A percentile compares a stretch with the other conserved stretches of the same genome.
Conservation (phyloP, 495 filamentous ascomycete genomes). For the Copromyces sp. region DNA sequence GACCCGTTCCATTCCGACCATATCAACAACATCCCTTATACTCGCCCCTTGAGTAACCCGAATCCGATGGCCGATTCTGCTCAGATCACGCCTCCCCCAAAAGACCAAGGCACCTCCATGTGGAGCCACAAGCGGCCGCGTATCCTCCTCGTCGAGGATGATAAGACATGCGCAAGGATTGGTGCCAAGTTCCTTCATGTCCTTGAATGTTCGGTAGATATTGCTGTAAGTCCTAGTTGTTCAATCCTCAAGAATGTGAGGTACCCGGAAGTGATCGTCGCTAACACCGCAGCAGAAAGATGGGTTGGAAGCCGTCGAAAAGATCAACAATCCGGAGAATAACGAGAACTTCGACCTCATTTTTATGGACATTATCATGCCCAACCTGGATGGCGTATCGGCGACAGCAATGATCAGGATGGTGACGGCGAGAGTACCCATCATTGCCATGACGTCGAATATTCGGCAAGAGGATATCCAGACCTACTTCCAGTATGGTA, state of each 20-base stretch:
- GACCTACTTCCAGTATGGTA: constrained; percentile 95
- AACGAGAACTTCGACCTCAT: constrained; percentile 78
- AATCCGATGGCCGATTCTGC: constrained; percentile 18
- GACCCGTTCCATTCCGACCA: constrained; percentile 92
- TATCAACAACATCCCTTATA: constrained; percentile 85
- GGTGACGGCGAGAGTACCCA: constrained; percentile 70
- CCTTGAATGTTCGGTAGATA: constrained; percentile 82
- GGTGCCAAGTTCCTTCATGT: constrained; percentile 88
- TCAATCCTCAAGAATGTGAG: neutral
- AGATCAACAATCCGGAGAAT: constrained; percentile 56
- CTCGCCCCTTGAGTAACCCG: constrained; percentile 36
- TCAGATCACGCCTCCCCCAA: constrained; percentile 17
- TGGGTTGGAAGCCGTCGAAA: constrained; percentile 87
- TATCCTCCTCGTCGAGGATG: constrained; percentile 91
- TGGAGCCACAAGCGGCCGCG: constrained; percentile 75
- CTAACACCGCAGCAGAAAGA: constrained; percentile 34
- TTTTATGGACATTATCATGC: constrained; percentile 99
- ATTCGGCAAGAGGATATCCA: constrained; percentile 95
- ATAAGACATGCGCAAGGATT: constrained; percentile 86
- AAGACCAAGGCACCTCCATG: constrained; percentile 25
- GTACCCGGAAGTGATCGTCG: neutral
- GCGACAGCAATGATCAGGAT: constrained; percentile 91
- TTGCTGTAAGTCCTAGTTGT: constrained; percentile 56
- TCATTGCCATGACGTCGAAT: constrained; percentile 98
- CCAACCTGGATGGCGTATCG: constrained; percentile 87